Evolutionary conservation across 164 flowering plant genomes (phyloP).

Genomic region (Chimonanthus praecox): DNA sequence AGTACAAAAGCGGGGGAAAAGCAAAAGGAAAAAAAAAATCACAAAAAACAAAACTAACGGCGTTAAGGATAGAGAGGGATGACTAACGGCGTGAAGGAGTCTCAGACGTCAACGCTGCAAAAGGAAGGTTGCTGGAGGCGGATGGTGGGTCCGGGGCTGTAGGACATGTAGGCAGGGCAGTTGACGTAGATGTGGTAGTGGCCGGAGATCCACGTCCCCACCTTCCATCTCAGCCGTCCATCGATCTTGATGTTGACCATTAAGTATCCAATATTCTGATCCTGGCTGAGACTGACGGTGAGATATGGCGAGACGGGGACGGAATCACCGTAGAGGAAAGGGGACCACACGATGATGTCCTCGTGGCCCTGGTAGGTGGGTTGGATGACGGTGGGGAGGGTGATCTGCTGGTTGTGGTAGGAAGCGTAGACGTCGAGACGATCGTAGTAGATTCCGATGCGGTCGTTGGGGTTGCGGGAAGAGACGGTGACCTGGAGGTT

Average conservation of each 20-base stretch:
- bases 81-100: too few relatives aligned
- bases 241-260: conserved; percentile 7
- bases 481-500: conserved; percentile 8
- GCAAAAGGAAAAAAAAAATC: too few relatives aligned
- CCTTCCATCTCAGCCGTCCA: conserved; percentile 19
- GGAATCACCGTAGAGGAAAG: conserved; percentile 9
- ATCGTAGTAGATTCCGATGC: conserved; percentile 17
- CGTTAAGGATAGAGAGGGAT: too few relatives aligned
- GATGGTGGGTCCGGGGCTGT: neutral
- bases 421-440: conserved; percentile 8
- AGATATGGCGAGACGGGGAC: conserved; percentile 17
- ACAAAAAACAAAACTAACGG: too few relatives aligned
- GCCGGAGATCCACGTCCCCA: conserved; percentile 18
- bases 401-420: conserved; percentile 18
- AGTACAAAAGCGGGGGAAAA: too few relatives aligned
- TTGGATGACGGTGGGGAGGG: conserved; percentile 3
- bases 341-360: conserved; percentile 12
- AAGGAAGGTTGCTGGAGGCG: neutral
- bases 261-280: neutral
- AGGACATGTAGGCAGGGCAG: conserved; percentile 9
- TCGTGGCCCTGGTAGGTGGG: conserved; percentile 14
- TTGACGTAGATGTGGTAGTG: conserved; percentile 14
- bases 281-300: conserved; percentile 3
- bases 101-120: conserved; percentile 11
- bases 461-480: conserved; percentile 15